phyloP scores from a whole-genome alignment of 495 filamentous ascomycete genomes.

The Trichoderma asperelloides region DNA sequence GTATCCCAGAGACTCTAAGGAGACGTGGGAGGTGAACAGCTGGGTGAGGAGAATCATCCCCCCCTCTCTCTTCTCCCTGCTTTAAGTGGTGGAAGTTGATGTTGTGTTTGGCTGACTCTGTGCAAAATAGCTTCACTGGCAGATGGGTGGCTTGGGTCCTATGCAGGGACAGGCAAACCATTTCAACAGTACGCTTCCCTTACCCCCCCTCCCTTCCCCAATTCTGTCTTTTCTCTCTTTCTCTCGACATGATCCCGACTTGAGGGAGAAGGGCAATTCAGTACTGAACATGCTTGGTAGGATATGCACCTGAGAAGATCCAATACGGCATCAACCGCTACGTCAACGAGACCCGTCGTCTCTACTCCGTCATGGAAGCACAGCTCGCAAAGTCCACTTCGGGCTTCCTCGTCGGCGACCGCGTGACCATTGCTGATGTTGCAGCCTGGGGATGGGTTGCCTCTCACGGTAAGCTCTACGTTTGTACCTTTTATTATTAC shows the following conservation, averaged over 20 bases:
- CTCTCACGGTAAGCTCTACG: conserved; percentile 9
- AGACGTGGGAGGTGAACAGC: conserved; percentile 69
- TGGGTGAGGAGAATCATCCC: no score
- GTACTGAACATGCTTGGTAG: conserved; percentile 12
- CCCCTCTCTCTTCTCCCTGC: no score
- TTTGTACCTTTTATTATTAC: neutral
- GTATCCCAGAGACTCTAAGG: conserved; percentile 63
- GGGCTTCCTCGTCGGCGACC: conserved; percentile 70
- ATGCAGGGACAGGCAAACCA: conserved; percentile 94
- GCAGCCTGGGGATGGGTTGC: conserved; percentile 71
- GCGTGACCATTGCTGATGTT: conserved; percentile 77
- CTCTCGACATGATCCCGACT: neutral
- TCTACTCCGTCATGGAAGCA: conserved; percentile 71
- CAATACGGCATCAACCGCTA: conserved; percentile 81
- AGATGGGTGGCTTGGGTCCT: conserved; percentile 70
- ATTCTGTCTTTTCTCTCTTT: neutral
- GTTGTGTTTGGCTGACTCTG: neutral
- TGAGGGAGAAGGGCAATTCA: neutral
- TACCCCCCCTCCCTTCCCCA: no score
- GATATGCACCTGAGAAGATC: conserved; percentile 79
- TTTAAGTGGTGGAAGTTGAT: neutral
- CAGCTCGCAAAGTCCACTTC: conserved; percentile 56
- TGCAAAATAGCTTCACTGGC: conserved; percentile 32
- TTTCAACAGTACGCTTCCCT: conserved; percentile 52
- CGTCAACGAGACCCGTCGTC: conserved; percentile 66